A percentile compares a stretch with the other conserved stretches of the same genome.
Conservation (phyloP, 2,329 filamentous ascomycete genomes). For the Penicillium sp. region DNA sequence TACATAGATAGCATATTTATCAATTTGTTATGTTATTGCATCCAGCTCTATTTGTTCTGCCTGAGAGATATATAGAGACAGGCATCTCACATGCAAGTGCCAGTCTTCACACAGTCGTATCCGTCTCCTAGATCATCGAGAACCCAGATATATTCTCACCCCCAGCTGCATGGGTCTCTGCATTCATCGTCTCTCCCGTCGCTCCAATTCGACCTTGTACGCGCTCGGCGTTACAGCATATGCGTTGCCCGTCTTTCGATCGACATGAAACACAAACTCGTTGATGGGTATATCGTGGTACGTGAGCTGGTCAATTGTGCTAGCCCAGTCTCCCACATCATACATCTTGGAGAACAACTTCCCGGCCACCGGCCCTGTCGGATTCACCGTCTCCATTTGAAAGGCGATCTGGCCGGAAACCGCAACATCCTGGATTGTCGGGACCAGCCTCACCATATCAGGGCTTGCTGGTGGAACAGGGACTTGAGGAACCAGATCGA, state of each 20-base stretch:
- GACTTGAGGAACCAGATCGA: neutral
- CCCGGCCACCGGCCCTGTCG: constrained; percentile 3
- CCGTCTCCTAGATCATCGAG: too few species aligned
- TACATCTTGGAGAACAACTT: constrained; percentile 20
- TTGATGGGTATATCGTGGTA: constrained; percentile 7
- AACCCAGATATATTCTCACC: too few species aligned
- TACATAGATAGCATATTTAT: too few species aligned
- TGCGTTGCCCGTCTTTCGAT: constrained; percentile 9
- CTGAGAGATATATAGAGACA: too few species aligned
- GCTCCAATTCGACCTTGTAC: constrained; percentile 7
- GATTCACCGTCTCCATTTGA: constrained; percentile 14
- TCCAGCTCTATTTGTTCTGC: too few species aligned
- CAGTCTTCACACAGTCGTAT: too few species aligned
- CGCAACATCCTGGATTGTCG: constrained; percentile 14
- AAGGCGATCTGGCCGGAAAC: constrained; percentile 20
- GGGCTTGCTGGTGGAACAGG: constrained; percentile 1
- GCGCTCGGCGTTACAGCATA: constrained; percentile 3
- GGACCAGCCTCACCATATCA: constrained; percentile 18
- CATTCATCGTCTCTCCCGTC: neutral
- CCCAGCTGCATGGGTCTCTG: too few species aligned
- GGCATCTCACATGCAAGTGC: too few species aligned
- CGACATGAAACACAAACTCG: constrained; percentile 20
- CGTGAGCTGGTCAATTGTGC: constrained; percentile 6
- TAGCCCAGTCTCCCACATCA: constrained; percentile 18
- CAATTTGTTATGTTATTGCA: too few species aligned